phyloP scores from a whole-genome alignment of 2,329 filamentous ascomycete genomes.

The Pseudogymnoascus sp. region DNA sequence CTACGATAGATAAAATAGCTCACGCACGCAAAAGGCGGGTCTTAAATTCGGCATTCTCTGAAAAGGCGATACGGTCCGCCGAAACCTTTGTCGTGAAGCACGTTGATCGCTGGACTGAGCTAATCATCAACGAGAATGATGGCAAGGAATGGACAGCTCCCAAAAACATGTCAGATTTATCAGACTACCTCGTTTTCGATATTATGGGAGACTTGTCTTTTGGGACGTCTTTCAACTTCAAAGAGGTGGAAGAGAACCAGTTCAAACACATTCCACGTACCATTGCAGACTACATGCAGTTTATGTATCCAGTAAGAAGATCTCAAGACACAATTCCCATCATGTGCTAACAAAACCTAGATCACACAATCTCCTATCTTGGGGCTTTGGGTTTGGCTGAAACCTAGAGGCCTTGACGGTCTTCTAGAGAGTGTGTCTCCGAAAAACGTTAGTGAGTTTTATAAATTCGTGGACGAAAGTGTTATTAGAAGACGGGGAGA shows the following conservation, averaged over 20 bases:
- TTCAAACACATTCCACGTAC: conserved; percentile 10
- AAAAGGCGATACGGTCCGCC: conserved; percentile 11
- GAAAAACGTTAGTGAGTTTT: background rate
- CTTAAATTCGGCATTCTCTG: conserved; percentile 12
- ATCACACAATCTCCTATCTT: conserved; percentile 8
- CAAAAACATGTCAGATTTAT: conserved; percentile 10
- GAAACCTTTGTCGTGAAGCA: conserved; percentile 12
- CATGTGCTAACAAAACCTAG: background rate
- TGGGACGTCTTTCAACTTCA: conserved; percentile 10
- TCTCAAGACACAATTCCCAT: too few species aligned
- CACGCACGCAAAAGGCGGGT: conserved; percentile 13
- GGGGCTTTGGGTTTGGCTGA: conserved; percentile 6
- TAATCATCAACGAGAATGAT: conserved; percentile 9
- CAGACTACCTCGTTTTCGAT: conserved; percentile 12
- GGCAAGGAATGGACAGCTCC: conserved; percentile 12
- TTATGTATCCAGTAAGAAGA: conserved; percentile 9
- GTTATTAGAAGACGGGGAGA: background rate
- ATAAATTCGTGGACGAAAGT: background rate
- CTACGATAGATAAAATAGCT: background rate
- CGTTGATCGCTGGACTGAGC: conserved; percentile 15
- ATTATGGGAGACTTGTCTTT: conserved; percentile 15
- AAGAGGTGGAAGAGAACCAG: conserved; percentile 10
- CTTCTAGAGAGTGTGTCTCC: background rate
- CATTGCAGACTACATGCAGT: conserved; percentile 4
- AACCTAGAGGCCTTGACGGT: conserved; percentile 7